A percentile compares a stretch with the other conserved stretches of the same genome.
phyloP scores from a whole-genome alignment of 352 stramenopile genomes.

The Phytophthora citrophthora region DNA sequence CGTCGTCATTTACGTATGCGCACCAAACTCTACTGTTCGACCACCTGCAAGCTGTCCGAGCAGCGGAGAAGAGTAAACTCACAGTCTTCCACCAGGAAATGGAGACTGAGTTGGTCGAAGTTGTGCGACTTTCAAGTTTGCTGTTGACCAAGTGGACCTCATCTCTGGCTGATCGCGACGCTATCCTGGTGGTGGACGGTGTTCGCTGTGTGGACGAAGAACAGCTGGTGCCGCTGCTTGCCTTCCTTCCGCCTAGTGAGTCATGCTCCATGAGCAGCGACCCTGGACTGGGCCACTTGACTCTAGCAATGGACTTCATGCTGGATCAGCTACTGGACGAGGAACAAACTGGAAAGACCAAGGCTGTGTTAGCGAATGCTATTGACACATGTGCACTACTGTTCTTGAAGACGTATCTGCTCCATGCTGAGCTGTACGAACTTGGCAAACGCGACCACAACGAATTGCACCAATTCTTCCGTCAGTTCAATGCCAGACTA shows the following conservation, averaged over 20 bases:
- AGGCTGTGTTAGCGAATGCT: constrained; percentile 35
- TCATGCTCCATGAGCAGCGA: constrained; percentile 53
- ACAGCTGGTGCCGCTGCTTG: constrained; percentile 60
- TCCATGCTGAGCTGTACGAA: constrained; percentile 60
- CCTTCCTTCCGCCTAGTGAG: constrained; percentile 50
- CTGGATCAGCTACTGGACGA: constrained; percentile 55
- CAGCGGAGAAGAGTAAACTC: constrained; percentile 43
- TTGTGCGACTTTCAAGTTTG: constrained; percentile 48
- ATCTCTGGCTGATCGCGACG: constrained; percentile 37
- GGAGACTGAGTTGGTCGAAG: constrained; percentile 52
- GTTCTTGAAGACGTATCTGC: constrained; percentile 70
- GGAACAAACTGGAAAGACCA: constrained; percentile 8
- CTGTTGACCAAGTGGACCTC: constrained; percentile 67
- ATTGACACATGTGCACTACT: constrained; percentile 63
- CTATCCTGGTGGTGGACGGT: constrained; percentile 54
- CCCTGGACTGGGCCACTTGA: constrained; percentile 61
- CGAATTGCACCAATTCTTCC: constrained; percentile 52
- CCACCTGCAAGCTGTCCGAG: constrained; percentile 50
- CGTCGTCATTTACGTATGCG: constrained; percentile 51
- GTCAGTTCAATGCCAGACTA: constrained; percentile 36
- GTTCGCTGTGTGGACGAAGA: constrained; percentile 63
- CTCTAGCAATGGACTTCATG: constrained; percentile 68
- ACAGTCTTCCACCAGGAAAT: constrained; percentile 51
- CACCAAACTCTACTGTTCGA: constrained; percentile 71
- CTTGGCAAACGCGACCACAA: constrained; percentile 39